Conservation (phyloP, 768 basidiomycete species). For the Podaxis sp. region DNA sequence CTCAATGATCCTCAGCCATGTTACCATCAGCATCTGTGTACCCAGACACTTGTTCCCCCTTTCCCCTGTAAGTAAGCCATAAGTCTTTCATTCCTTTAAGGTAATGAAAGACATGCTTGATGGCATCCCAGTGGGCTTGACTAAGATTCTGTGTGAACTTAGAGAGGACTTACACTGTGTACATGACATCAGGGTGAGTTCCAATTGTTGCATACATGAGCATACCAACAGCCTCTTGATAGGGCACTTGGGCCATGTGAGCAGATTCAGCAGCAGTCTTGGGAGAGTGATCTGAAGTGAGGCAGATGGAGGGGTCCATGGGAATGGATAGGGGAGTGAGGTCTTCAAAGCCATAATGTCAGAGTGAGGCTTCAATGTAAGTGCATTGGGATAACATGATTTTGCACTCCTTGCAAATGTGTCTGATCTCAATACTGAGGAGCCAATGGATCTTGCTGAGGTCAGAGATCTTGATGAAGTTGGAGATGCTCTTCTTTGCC, state of each 20-base stretch:
- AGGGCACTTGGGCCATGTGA: not conserved
- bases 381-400: too few relatives aligned
- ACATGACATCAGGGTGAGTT: not conserved
- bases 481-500: too few relatives aligned
- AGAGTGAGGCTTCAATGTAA: too few relatives aligned
- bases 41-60: too few relatives aligned
- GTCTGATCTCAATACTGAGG: too few relatives aligned
- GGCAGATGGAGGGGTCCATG: conserved; percentile 24
- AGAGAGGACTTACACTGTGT: conserved; percentile 18
- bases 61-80: conserved; percentile 4
- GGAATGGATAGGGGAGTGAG: conserved; percentile 5
- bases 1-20: conserved; percentile 24
- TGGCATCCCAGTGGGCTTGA: conserved; percentile 36
- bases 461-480: too few relatives aligned
- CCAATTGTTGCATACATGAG: conserved; percentile 11
- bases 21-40: too few relatives aligned
- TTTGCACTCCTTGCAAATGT: too few relatives aligned
- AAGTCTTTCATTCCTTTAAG: conserved; percentile 25
- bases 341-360: too few relatives aligned
- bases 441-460: too few relatives aligned
- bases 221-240: conserved; percentile 6
- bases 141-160: conserved; percentile 33
- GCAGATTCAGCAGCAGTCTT: not conserved
- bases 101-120: conserved; percentile 38
- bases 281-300: too few relatives aligned